Base-by-base conservation (phyloP, 129 eudicot species). In the Solidago caesia region DNA sequence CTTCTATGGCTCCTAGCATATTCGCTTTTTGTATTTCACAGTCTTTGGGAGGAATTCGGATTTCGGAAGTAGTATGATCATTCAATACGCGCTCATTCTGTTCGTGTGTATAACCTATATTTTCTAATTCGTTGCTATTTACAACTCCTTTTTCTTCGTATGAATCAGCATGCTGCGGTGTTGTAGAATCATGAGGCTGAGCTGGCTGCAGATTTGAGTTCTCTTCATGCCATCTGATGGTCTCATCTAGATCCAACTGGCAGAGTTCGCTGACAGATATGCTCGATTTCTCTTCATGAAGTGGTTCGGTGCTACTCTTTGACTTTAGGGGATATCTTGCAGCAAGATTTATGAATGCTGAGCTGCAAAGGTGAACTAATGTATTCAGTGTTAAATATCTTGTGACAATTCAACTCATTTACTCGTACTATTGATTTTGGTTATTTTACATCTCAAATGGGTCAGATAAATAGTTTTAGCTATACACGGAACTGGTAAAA, bases 271-370 rank as follows among this genome's bases (percentile, higher is more conserved):
- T 73, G 11, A 71, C 83, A 62, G 79, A 69, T 55, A 78, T 68
- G 72, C 77, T 77, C 55, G 77, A 64, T 51, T 59, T 49, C 46
- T 81, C 88, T 64, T 79, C 89, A 41, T 71, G 15, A 60, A 68
- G 60, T 59, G 81, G 81, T 71, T 65, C 80, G 13, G 47, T 68
- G 68, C 21, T 65, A 77, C 41, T 64, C 44, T 80, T 77, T 78
- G 91, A 68, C 74, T 81, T 76, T 43, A 76, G 72, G 21, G 99
- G 99, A 81, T 74, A 95, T 41, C 75, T 84, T 29, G 99, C 96
- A 68, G 95, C 99, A 43, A 95, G 83, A 75, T 95, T 77, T 92
- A 95, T 95, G 78, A 82, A 95, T 42, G 97, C 99, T 6, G 97
- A 95, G 82, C 99, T 95, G 89, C 95, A 87, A 76, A 48, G 68